Evolutionary conservation across 306 rosid species (phyloP).

Genomic region (Albizia julibrissin): DNA sequence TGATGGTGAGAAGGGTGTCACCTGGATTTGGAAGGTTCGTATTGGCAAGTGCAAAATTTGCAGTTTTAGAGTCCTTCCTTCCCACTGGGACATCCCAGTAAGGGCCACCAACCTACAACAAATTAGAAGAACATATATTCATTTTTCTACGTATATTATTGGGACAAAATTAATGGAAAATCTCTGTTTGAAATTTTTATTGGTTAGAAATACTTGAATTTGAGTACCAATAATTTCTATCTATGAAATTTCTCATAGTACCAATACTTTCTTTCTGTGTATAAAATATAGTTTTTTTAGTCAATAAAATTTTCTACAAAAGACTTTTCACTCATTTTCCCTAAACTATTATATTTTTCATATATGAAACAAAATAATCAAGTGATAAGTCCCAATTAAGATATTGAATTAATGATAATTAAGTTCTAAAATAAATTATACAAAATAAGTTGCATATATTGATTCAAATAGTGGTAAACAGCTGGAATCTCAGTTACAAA

Average conservation of each 20-base stretch:
- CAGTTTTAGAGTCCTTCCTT: constrained; percentile 85
- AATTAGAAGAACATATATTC: neutral
- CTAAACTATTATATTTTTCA: neutral
- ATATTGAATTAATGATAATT: too few relatives aligned
- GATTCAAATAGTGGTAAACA: neutral
- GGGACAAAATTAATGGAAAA: too few relatives aligned
- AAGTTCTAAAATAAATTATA: too few relatives aligned
- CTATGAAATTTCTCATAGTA: too few relatives aligned
- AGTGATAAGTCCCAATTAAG: neutral
- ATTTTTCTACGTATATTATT: neutral
- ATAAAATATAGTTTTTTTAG: too few relatives aligned
- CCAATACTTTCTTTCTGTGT: too few relatives aligned
- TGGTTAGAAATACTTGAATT: too few relatives aligned
- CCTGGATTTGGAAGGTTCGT: constrained; percentile 65
- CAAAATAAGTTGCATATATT: neutral
- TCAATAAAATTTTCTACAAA: too few relatives aligned
- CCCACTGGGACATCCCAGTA: constrained; percentile 97
- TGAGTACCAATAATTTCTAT: too few relatives aligned
- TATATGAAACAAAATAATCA: neutral
- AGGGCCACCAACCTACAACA: constrained; percentile 88
- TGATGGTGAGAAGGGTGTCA: constrained; percentile 56
- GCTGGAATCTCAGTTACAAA: neutral
- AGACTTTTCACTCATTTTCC: too few relatives aligned
- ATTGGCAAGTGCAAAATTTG: constrained; percentile 61
- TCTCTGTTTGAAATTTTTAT: too few relatives aligned